These are phyloP conservation scores for Aspergillus aculeatinus DNA, from an alignment of 2,329 filamentous ascomycete species.

Conservation along the genomic window DNA sequence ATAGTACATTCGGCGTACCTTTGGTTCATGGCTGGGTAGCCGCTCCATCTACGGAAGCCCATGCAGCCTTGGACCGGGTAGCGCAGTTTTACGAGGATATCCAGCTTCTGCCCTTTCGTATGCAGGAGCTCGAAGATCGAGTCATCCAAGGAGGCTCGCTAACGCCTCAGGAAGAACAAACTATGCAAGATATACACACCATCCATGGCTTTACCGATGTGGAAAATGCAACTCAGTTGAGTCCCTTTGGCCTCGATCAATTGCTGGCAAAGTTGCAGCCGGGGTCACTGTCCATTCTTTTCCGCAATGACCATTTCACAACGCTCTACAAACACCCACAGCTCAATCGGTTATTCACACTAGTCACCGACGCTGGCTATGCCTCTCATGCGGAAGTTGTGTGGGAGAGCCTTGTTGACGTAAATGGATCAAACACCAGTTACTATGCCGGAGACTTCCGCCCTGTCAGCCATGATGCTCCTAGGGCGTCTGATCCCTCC, in stretches of 20 bases:
- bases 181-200: conserved; percentile 77
- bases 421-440: conserved; percentile 77
- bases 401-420: conserved; percentile 90
- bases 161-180: conserved; percentile 69
- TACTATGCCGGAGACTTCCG: conserved; percentile 90
- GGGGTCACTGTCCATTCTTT: conserved; percentile 83
- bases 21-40: conserved; percentile 94
- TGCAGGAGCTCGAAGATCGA: conserved; percentile 84
- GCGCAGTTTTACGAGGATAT: conserved; percentile 88
- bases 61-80: conserved; percentile 68
- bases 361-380: conserved; percentile 93
- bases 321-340: conserved; percentile 87
- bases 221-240: conserved; percentile 81
- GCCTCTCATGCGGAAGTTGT: conserved; percentile 85
- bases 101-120: conserved; percentile 81
- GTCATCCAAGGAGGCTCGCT: conserved; percentile 62
- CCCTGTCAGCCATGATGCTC: conserved; percentile 64
- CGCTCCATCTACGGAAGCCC: conserved; percentile 61
- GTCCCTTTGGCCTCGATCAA: conserved; percentile 73
- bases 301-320: conserved; percentile 96
- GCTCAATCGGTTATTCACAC: conserved; percentile 70
- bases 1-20: conserved; percentile 83
- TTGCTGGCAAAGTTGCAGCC: conserved; percentile 69
- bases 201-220: conserved; percentile 78
- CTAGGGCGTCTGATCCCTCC: conserved; percentile 30